A percentile compares a stretch with the other conserved stretches of the same genome.
Conservation (phyloP, 352 stramenopile genomes). For the Phytophthora uliginosa region DNA sequence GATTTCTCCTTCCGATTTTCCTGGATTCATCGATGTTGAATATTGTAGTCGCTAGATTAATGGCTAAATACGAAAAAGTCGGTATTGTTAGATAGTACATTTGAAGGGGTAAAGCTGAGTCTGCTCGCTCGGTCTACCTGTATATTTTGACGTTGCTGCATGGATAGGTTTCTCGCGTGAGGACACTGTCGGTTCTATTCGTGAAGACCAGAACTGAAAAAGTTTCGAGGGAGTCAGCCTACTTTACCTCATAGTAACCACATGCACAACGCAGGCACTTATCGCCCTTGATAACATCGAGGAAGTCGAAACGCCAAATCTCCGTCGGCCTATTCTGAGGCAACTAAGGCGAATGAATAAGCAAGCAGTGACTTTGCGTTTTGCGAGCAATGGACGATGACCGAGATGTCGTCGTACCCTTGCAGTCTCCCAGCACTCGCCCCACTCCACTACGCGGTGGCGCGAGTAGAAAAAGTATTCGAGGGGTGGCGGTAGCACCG, state of each 20-base stretch:
- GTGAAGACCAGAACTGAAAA: not conserved
- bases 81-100: too few relatives aligned
- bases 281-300: not conserved
- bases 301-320: slow-evolving; percentile 2
- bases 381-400: slow-evolving; percentile 8
- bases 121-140: too few relatives aligned
- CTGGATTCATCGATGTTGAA: slow-evolving; percentile 7
- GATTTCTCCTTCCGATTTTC: slow-evolving; percentile 19
- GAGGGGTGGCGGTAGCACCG: slow-evolving; percentile 24
- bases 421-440: not conserved
- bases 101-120: too few relatives aligned
- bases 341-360: not conserved
- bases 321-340: not conserved
- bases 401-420: not conserved
- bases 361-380: not conserved
- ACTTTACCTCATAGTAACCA: not conserved
- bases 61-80: too few relatives aligned
- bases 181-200: too few relatives aligned
- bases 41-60: too few relatives aligned
- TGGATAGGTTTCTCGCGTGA: too few relatives aligned
- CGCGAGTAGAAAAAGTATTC: slow-evolving; percentile 17
- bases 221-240: not conserved
- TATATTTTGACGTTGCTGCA: too few relatives aligned
- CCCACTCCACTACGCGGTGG: not conserved
- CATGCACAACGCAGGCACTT: not conserved